Base-by-base conservation (phyloP, 345 rosid species). In the Camelina neglecta region DNA sequence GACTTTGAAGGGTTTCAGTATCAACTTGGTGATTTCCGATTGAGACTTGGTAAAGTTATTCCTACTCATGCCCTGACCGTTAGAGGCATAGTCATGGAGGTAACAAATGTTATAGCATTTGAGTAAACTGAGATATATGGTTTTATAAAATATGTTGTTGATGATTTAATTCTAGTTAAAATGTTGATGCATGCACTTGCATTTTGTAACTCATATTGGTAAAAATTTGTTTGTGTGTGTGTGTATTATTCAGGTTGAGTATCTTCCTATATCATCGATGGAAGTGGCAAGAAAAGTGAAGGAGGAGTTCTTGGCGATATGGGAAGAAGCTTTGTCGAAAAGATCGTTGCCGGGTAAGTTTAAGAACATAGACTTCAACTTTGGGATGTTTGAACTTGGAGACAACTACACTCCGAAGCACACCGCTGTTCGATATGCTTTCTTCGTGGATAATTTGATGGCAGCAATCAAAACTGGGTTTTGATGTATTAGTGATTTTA, bases 41-140 rank as follows among this genome's bases (percentile, higher is more conserved):
- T 93, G 82, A 83, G 98, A 83, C 90, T 91, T 50, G 93, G 97
- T 64, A 93, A 91, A 78, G 93, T 93, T 54, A 88, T 84, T 44
- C 88, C 93, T 7, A 85, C 80, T 60, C 91, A 86, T 72, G 86
- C 91, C 0, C 93, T 86, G 79, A 91, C 71, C 78, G 71, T 93
- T 80, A 79, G 98, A 81, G 97, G 93, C 69, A 88, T 91, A 23
- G 85, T 93, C 9, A 84, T 93, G 96, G 98, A 91, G 98, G 97
- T 51, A 49, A 15, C 8, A 6, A 45, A 15, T 45, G 18, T 15
- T 45, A 45, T 45, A 45, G 18, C 50, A 13, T 45, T 45, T 45
- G 50, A 45, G 20, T 45, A 45, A 1, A n/a, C 5, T 44, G 48
- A 44, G 16, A 44, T 23, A 23, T 23, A 23, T 13, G 13, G n/a